A percentile compares a stretch with the other conserved stretches of the same genome.
These are phyloP conservation scores for Cyclanthera cordifolia DNA, from an alignment of 306 rosid species.

Conservation along the genomic window DNA sequence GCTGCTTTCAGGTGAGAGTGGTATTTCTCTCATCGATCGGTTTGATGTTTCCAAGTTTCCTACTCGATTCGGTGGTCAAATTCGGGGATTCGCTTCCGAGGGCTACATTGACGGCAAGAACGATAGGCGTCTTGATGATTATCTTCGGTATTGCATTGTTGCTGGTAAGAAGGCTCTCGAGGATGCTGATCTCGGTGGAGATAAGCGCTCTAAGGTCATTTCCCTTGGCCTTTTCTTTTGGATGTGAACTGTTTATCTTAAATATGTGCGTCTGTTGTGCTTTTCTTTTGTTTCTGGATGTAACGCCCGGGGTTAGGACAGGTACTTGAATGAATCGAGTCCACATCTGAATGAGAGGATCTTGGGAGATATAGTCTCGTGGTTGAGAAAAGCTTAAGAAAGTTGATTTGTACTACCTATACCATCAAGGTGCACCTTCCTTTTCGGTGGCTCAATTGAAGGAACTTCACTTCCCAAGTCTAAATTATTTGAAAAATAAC, in stretches of 20 bases:
- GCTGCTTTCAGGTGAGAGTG: conserved; percentile 82
- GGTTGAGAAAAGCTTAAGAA: too few relatives aligned
- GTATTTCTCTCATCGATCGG: conserved; percentile 58
- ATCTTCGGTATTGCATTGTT: conserved; percentile 80
- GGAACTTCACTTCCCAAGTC: too few relatives aligned
- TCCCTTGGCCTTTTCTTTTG: neutral
- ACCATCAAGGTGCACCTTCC: too few relatives aligned
- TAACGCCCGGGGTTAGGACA: too few relatives aligned
- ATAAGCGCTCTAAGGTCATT: conserved; percentile 46
- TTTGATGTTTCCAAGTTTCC: conserved; percentile 93
- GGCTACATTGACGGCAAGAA: conserved; percentile 94
- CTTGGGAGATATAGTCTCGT: too few relatives aligned
- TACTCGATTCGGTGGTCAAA: conserved; percentile 89
- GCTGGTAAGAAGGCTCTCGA: conserved; percentile 92
- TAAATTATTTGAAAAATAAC: too few relatives aligned
- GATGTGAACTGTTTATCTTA: neutral
- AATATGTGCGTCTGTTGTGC: neutral
- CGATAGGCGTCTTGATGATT: conserved; percentile 80
- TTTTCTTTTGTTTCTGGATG: too few relatives aligned
- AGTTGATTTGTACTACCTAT: too few relatives aligned
- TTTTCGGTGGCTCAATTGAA: too few relatives aligned
- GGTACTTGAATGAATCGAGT: too few relatives aligned
- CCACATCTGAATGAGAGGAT: too few relatives aligned
- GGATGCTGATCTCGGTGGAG: conserved; percentile 59
- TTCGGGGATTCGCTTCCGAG: conserved; percentile 61